Percentiles rank a stretch among this genome's conserved stretches.
Conservation (phyloP, 2,329 filamentous ascomycete species). For the Chaetomium sp. region DNA sequence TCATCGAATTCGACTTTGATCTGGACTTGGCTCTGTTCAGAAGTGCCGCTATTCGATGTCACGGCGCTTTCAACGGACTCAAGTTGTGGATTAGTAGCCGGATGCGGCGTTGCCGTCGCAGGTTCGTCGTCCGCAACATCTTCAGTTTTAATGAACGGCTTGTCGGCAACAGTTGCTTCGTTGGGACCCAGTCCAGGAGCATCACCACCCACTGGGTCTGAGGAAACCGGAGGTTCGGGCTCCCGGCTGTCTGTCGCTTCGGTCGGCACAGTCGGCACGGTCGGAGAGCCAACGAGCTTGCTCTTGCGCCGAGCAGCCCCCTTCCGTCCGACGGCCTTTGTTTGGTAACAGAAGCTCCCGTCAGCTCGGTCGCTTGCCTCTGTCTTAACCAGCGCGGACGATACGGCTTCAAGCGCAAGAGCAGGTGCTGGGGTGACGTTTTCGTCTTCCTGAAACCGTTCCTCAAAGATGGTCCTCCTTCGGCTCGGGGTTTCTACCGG, state of each 20-base stretch:
- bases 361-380: conserved; percentile 13
- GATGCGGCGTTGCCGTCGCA: no score
- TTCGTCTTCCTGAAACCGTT: background rate
- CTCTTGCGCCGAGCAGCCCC: background rate
- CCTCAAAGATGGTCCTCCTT: background rate
- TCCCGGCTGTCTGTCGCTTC: background rate
- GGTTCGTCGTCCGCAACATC: no score
- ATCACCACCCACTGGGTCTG: no score
- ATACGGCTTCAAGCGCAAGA: background rate
- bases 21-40: background rate
- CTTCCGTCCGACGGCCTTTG: conserved; percentile 3
- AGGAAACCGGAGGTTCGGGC: background rate
- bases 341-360: conserved; percentile 21
- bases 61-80: background rate
- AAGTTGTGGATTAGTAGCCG: background rate
- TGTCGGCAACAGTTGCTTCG: no score
- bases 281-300: background rate
- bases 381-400: background rate
- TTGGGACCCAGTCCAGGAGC: no score
- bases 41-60: background rate
- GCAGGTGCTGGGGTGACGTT: background rate
- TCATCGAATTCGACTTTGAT: background rate
- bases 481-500: background rate
- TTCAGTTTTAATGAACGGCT: no score
- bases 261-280: background rate